A percentile compares a stretch with the other conserved stretches of the same genome.
Evolutionary conservation across 352 stramenopile species (phyloP).

Genomic region (Phytophthora tentaculata): DNA sequence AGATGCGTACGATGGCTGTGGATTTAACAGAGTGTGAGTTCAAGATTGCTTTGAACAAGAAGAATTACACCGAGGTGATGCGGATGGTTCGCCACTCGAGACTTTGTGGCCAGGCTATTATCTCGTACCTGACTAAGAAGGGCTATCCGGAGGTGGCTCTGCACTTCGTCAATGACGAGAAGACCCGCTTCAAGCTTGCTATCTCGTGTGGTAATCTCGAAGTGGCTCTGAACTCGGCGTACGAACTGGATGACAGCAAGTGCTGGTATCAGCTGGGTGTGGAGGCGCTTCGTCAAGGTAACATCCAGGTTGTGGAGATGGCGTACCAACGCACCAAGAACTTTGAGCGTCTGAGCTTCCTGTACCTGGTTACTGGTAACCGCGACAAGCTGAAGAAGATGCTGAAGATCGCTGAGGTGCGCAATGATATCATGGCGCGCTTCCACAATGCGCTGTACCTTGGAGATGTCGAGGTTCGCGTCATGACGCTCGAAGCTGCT

Average conservation of each 20-base stretch:
- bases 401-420: conserved; percentile 99
- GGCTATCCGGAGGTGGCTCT: conserved; percentile 99
- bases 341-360: conserved; percentile 99
- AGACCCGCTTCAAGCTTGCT: conserved; percentile 98
- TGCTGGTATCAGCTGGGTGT: conserved; percentile 98
- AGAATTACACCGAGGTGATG: conserved; percentile 99
- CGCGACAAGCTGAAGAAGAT: conserved; percentile 99
- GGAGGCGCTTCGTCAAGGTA: conserved; percentile 98
- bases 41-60: conserved; percentile 95
- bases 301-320: conserved; percentile 99
- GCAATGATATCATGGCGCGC: conserved; percentile 97
- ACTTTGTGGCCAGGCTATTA: conserved; percentile 98
- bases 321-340: conserved; percentile 99
- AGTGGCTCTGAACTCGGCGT: conserved; percentile 96
- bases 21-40: conserved; percentile 99
- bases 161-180: conserved; percentile 99
- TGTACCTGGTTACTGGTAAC: conserved; percentile 99
- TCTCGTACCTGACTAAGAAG: conserved; percentile 99
- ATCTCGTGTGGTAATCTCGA: conserved; percentile 99
- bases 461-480: conserved; percentile 95
- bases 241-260: conserved; percentile 95
- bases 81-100: conserved; percentile 97
- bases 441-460: conserved; percentile 99
- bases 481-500: conserved; percentile 95
- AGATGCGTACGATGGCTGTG: conserved; percentile 96